A percentile compares a stretch with the other conserved stretches of the same genome.
Conservation (phyloP, 345 rosid species). For the Lepidium africanum region DNA sequence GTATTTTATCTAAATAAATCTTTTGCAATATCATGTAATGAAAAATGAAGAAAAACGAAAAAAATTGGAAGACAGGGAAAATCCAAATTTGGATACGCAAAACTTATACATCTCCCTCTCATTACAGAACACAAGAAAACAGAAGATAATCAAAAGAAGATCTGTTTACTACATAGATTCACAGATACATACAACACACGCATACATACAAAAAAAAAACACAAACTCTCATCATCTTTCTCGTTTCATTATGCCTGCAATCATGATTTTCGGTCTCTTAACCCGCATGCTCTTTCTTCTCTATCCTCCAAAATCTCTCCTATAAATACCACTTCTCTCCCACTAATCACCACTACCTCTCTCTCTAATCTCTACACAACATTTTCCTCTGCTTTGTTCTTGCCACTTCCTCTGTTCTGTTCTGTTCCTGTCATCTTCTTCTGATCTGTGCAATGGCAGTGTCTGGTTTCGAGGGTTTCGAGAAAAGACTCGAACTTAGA, state of each 20-base stretch:
- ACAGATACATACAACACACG: constrained; percentile 3
- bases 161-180: constrained; percentile 10
- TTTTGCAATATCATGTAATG: background rate
- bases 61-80: background rate
- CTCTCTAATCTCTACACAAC: constrained; percentile 16
- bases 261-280: constrained; percentile 97
- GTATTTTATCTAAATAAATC: background rate
- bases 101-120: constrained; percentile 39
- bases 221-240: constrained; percentile 46
- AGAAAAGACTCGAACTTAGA: constrained; percentile 90
- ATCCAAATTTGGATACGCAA: constrained; percentile 43
- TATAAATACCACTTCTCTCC: constrained; percentile 31
- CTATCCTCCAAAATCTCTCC: constrained; percentile 30
- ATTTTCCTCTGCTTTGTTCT: background rate
- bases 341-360: constrained; percentile 18
- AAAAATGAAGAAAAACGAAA: background rate
- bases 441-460: constrained; percentile 50
- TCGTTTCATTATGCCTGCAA: constrained; percentile 86
- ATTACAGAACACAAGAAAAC: constrained; percentile 13
- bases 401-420: background rate
- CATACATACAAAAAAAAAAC: constrained; percentile 4
- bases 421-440: background rate
- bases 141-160: constrained; percentile 4
- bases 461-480: constrained; percentile 98
- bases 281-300: constrained; percentile 80